Percentiles rank a stretch among this genome's conserved stretches.
Evolutionary conservation across 2,329 filamentous ascomycete species (phyloP).

Genomic region (Atkinsonella texensis): DNA sequence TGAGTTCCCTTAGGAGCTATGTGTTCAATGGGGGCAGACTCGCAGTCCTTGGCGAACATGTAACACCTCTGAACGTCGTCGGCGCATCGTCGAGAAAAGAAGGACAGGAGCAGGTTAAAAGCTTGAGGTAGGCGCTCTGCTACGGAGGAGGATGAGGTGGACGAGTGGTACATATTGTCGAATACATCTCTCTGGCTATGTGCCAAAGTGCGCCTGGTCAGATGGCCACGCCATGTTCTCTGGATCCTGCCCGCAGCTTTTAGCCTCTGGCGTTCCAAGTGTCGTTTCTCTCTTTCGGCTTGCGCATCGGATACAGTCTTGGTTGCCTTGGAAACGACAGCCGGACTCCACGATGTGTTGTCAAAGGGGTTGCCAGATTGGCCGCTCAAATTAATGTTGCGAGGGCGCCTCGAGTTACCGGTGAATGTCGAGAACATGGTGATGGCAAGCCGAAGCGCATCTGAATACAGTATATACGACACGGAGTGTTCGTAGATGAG

Average conservation of each 20-base stretch:
- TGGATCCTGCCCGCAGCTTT: slow-evolving; percentile 67
- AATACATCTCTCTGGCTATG: slow-evolving; percentile 47
- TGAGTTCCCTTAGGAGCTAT: slow-evolving; percentile 22
- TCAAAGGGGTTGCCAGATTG: slow-evolving; percentile 71
- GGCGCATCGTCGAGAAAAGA: slow-evolving; percentile 31
- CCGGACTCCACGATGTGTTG: slow-evolving; percentile 44
- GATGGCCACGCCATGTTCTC: slow-evolving; percentile 70
- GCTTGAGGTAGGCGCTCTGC: slow-evolving; percentile 26
- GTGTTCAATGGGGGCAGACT: slow-evolving; percentile 20
- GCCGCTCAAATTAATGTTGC: slow-evolving; percentile 90
- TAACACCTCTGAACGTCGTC: slow-evolving; percentile 39
- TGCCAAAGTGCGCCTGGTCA: slow-evolving; percentile 45
- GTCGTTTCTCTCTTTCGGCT: slow-evolving; percentile 68
- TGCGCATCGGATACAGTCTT: slow-evolving; percentile 76
- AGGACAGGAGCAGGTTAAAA: slow-evolving; percentile 35
- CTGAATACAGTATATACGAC: neutral
- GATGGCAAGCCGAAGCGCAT: slow-evolving; percentile 5
- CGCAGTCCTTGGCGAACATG: slow-evolving; percentile 32
- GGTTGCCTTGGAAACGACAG: slow-evolving; percentile 51
- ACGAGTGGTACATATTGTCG: slow-evolving; percentile 43
- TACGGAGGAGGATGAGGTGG: slow-evolving; percentile 18
- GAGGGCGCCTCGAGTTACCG: slow-evolving; percentile 69
- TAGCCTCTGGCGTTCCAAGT: slow-evolving; percentile 66
- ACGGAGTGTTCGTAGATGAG: neutral
- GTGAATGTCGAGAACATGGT: slow-evolving; percentile 88